Evolutionary conservation across 345 rosid genomes (phyloP), one percentile per base, ranked within the genome.

Genomic region (Camelina neglecta): DNA sequence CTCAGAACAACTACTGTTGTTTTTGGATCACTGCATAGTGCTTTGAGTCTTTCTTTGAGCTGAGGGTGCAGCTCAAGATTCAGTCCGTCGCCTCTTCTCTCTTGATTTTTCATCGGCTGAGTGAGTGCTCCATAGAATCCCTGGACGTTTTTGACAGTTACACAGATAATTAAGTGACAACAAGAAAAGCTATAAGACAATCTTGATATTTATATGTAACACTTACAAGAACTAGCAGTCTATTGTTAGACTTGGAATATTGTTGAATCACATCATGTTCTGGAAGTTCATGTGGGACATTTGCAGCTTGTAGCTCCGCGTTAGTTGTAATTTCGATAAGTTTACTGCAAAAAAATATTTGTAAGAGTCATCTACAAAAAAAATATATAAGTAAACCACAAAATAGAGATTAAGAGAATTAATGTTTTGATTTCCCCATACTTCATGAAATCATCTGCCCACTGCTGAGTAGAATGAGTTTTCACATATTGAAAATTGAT

Each of bases 381-480:
- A 36, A 31, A 57, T 0, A 15, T 3, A 24, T 21, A 57, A 2
- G 6, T 2, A 47, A 15, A 26, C 29, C 50, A 12, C 0, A 53
- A 58, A 66, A 0, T 31, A 11, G 12, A 66, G 16, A 51, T 7
- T 15, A 44, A 44, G 80, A 69, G 51, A 54, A 21, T 7, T 3
- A 31, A 8, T 33, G 49, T 70, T 44, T 47, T 21, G 73, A 9
- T 72, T 59, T 39, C 20, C 23, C 38, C 69, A 42, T 83, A 95
- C 99, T 97, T 95, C 44, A 95, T 96, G 82, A 95, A 95, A 64
- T 87, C 89, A 82, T 92, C 97, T 31, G 99, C 99, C 99, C 99
- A 95, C 77, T 90, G 91, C 78, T 90, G 97, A 65, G 99, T 93
- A 38, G 97, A 90, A 73, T 95, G 99, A 67, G 63, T 81, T 20